These are phyloP conservation scores for Lactarius tabidus DNA, from an alignment of 768 basidiomycete species.

Conservation along the genomic window DNA sequence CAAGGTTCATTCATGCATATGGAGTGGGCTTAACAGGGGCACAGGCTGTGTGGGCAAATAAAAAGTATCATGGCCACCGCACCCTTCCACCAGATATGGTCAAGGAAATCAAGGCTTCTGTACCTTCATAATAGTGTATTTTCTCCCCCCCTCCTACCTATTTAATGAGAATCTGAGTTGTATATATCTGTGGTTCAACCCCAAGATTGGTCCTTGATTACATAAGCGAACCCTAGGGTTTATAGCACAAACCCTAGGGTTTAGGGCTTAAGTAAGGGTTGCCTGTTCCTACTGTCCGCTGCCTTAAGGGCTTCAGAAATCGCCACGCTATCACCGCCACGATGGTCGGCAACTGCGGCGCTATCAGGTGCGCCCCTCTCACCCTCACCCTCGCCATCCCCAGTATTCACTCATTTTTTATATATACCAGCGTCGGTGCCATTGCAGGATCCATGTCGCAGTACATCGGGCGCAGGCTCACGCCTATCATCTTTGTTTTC, in stretches of 20 bases:
- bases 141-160: no score
- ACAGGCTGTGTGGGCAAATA: neutral
- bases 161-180: no score
- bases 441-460: slow-evolving; percentile 41
- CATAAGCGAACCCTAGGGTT: no score
- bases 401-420: slow-evolving; percentile 16
- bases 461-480: slow-evolving; percentile 43
- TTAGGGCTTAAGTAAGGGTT: no score
- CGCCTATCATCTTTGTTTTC: slow-evolving; percentile 37
- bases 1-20: neutral
- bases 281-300: no score
- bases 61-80: neutral
- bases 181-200: no score
- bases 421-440: slow-evolving; percentile 33
- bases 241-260: no score
- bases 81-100: neutral
- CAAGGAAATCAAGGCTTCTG: no score
- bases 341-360: slow-evolving; percentile 39
- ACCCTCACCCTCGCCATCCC: neutral
- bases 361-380: slow-evolving; percentile 28
- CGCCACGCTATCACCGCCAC: slow-evolving; percentile 39
- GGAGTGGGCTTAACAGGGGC: neutral
- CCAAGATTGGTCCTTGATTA: no score
- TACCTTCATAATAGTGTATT: no score
- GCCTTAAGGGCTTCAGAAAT: slow-evolving; percentile 27